Evolutionary conservation across 2,329 filamentous ascomycete genomes (phyloP), one percentile per base, ranked within the genome.

Genomic region (Cladosporium sphaerospermum): DNA sequence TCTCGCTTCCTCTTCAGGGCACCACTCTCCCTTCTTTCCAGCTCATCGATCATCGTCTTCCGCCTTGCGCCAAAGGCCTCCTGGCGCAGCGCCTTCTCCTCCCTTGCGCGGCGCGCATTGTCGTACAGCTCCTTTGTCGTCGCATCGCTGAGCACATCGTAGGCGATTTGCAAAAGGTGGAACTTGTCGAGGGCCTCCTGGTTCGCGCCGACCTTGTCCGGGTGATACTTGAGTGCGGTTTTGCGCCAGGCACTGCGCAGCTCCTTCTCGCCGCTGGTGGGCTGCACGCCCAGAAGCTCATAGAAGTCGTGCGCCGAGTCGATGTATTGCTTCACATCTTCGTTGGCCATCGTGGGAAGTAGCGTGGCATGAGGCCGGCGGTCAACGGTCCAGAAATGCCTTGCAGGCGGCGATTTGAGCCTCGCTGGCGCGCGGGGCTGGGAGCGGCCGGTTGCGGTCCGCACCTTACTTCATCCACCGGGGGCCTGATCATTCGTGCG

Each of bases 211-310:
- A 91, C 84, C 73, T 96, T 96, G 78, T 97, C 92, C 1, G 92
- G 92, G 69, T 97, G 92, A 75, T 91, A 89, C 65, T 89, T 89
- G n/a, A 96, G 77, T 3, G 89, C 89, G 31, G 85, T 84, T 63
- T 88, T 88, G 55, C 89, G 83, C 77, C 92, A 96, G 42, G 89
- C 89, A 60, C 86, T 84, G 58, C 88, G 85, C 63, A 95, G 85
- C 57, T 90, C 86, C n/a, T 82, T 73, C 53, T 86, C 84, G 48
- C 28, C 33, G 32, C 39, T 32, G 16, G 78, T 73, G 0, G 85
- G 81, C 14, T 83, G 78, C 46, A 93, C 76, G 52, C 79, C 80
- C 13, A 95, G 80, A 23, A 95, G 78, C 23, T 80, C 82, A 74
- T 93, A 96, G 58, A 92, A 86, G 69, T 95, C 88, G 60, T 72